Percentiles rank a stretch among this genome's conserved stretches.
Evolutionary conservation across 192 early-diverging fungal genomes (phyloP).

Genomic region (Podila clonocystis): DNA sequence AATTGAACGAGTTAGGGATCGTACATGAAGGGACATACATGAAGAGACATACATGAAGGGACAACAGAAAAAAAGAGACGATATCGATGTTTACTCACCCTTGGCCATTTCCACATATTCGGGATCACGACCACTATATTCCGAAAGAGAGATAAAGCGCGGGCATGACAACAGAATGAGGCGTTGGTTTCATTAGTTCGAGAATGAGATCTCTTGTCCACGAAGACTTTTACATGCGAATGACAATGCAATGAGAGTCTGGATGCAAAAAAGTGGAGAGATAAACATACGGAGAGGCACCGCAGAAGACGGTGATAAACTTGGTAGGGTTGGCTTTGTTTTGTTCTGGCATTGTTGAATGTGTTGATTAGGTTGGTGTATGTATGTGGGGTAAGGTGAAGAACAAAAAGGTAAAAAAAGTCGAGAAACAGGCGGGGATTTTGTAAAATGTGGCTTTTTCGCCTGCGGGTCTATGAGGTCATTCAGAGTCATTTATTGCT

Average conservation of each 20-base stretch:
- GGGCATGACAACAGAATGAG: not conserved
- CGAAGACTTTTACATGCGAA: not conserved
- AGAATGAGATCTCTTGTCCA: not conserved
- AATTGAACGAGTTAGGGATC: not conserved
- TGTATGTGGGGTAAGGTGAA: not conserved
- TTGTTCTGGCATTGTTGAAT: constrained; percentile 25
- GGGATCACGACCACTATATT: constrained; percentile 46
- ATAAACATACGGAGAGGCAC: constrained; percentile 35
- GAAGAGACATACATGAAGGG: too few relatives aligned
- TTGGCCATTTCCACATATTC: constrained; percentile 54
- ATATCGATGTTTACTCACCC: constrained; percentile 27
- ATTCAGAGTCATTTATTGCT: too few relatives aligned
- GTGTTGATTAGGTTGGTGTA: not conserved
- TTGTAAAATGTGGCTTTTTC: too few relatives aligned
- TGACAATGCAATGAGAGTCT: not conserved
- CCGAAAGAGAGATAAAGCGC: not conserved
- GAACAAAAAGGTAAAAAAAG: not conserved
- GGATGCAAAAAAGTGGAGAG: not conserved
- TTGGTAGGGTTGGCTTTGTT: constrained; percentile 15
- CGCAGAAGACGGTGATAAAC: constrained; percentile 51
- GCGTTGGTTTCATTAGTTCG: not conserved
- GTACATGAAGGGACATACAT: too few relatives aligned
- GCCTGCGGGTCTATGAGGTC: too few relatives aligned
- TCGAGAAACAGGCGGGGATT: not conserved
- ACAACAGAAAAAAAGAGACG: not conserved